These are phyloP conservation scores for Stachybotrys chlorohalonatus DNA, from an alignment of 2,329 filamentous ascomycete species.

Conservation along the genomic window DNA sequence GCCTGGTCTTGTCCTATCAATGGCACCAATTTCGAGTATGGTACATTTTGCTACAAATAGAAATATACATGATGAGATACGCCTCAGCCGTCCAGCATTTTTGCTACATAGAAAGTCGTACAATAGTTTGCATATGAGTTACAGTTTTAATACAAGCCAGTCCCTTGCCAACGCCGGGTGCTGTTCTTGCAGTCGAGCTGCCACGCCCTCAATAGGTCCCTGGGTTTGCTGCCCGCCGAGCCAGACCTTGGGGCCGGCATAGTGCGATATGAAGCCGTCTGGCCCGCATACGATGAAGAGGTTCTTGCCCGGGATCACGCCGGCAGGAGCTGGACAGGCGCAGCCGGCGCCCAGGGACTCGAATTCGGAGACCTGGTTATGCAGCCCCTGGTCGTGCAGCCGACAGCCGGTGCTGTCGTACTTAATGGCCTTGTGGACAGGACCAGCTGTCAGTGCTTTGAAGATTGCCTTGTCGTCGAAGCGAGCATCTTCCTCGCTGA, in stretches of 20 bases:
- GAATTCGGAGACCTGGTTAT: conserved; percentile 20
- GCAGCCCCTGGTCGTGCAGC: conserved; percentile 20
- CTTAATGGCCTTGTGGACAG: background rate
- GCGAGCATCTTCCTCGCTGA: conserved; percentile 68
- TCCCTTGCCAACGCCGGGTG: conserved; percentile 23
- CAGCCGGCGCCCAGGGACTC: conserved; percentile 14
- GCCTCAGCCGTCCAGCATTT: background rate
- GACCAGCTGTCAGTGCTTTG: conserved; percentile 13
- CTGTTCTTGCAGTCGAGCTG: conserved; percentile 49
- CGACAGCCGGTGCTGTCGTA: conserved; percentile 13
- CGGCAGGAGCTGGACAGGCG: conserved; percentile 12
- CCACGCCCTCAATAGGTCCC: conserved; percentile 61
- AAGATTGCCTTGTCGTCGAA: conserved; percentile 48
- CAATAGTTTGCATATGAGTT: conserved; percentile 2
- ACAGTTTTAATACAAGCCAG: conserved; percentile 47
- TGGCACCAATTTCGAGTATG: background rate
- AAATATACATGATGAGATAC: conserved; percentile 6
- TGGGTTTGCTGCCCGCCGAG: conserved; percentile 62
- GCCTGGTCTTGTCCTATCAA: background rate
- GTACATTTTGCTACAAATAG: conserved; percentile 6
- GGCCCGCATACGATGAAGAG: conserved; percentile 83
- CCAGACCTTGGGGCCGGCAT: conserved; percentile 75
- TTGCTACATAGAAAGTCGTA: conserved; percentile 2
- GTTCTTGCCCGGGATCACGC: conserved; percentile 36
- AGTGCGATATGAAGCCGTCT: conserved; percentile 76